A percentile compares a stretch with the other conserved stretches of the same genome.
These are phyloP conservation scores for Thymus quinquecostatus DNA, from an alignment of 257 asterid species.

Conservation along the genomic window DNA sequence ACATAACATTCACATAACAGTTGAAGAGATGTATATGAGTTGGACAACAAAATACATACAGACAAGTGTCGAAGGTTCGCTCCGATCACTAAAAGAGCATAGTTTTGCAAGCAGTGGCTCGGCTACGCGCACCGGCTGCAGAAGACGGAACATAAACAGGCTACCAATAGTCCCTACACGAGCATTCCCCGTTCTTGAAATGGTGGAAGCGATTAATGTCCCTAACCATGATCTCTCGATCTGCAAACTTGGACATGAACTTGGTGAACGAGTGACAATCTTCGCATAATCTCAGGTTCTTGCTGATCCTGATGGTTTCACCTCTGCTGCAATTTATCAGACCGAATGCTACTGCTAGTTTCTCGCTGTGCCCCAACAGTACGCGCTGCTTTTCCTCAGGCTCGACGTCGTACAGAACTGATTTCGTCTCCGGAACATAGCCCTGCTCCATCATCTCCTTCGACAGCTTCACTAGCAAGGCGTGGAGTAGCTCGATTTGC, in stretches of 20 bases:
- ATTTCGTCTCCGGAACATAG: slow-evolving; percentile 73
- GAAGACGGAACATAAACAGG: neutral
- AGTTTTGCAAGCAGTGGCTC: neutral
- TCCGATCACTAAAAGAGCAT: neutral
- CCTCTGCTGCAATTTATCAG: slow-evolving; percentile 72
- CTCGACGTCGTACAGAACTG: slow-evolving; percentile 73
- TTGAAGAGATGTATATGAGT: neutral
- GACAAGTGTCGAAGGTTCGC: too few species aligned
- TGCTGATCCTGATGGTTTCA: slow-evolving; percentile 76
- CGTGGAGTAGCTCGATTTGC: slow-evolving; percentile 73
- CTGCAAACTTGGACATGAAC: slow-evolving; percentile 62
- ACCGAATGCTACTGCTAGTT: slow-evolving; percentile 87
- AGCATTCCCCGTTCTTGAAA: slow-evolving; percentile 78
- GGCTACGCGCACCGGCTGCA: neutral
- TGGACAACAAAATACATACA: neutral
- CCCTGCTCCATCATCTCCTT: slow-evolving; percentile 80
- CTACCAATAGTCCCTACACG: slow-evolving; percentile 86
- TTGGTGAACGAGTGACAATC: slow-evolving; percentile 88
- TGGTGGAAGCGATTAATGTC: slow-evolving; percentile 79
- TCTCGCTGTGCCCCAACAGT: slow-evolving; percentile 86
- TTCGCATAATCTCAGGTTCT: slow-evolving; percentile 86
- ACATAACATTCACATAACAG: too few species aligned
- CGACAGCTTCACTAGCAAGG: slow-evolving; percentile 57
- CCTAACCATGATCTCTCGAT: slow-evolving; percentile 71
- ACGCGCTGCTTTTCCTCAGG: slow-evolving; percentile 68